Base-by-base conservation (phyloP, 495 filamentous ascomycete species). In the Xylaria venustula region DNA sequence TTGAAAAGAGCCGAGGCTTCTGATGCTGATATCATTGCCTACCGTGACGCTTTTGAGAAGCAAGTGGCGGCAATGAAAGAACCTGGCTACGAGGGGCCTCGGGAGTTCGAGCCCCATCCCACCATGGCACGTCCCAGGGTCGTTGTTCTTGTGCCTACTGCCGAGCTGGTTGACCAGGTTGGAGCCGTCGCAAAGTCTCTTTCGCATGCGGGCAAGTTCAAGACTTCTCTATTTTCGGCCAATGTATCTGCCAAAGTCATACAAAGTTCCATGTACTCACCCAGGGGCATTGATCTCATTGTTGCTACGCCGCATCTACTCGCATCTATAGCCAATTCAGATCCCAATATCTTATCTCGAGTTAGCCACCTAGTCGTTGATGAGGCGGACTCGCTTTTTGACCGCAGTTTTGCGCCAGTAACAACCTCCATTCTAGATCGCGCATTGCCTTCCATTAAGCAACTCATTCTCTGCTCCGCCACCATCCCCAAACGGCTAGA, bases 391-490 rank as follows among this genome's bases (percentile, higher is more conserved):
- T 96, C 92, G 12, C 85, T 98, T 12, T 84, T 98, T 68, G 95
- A 98, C 73, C 89, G 92, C 52, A 91, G 90, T 30, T 98, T 98
- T 79, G 75, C 87, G 2, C 88, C 90, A 1, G 87, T 87, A 26
- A 97, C 95, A 1, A 88, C 85, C 14, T 81, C 84, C 48, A 87
- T 98, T 60, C 83, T 98, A 61, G 88, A 93, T 68, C 87, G 89
- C 62, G 81, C 83, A 3, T 79, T 85, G 2, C 88, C 91, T 1
- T 91, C 90, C 0, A 80, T 98, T 8, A 84, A 89, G 60, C 91
- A 97, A 68, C 81, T 98, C n/a, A 84, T 98, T 22, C 85, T 98
- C 58, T 98, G 94, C 79, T 98, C 94, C 3, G 94, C 94, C 60
- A 98, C 94, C 12, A 98, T 98, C 62, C 94, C 94, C 1, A 85